A percentile compares a stretch with the other conserved stretches of the same genome.
Evolutionary conservation across 2,329 filamentous ascomycete genomes (phyloP).

Genomic region (Thielaviopsis populi): DNA sequence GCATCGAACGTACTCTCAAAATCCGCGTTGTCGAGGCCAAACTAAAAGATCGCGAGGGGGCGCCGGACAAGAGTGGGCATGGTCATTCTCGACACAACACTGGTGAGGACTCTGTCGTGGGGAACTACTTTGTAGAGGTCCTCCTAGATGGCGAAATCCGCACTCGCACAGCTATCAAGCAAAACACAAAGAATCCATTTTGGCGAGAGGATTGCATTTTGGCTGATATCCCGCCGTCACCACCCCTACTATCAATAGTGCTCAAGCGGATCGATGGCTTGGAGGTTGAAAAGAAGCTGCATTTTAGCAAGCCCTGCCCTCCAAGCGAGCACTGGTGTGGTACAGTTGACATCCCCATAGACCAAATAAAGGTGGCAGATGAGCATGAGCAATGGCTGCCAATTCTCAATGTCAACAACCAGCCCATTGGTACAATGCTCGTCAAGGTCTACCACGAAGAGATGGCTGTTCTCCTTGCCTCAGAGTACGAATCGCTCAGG

Average conservation of each 20-base stretch:
- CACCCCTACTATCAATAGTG: slow-evolving; percentile 55
- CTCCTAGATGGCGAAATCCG: slow-evolving; percentile 66
- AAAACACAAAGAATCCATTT: slow-evolving; percentile 57
- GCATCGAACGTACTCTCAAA: slow-evolving; percentile 45
- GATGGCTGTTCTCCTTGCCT: slow-evolving; percentile 70
- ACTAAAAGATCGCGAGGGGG: slow-evolving; percentile 28
- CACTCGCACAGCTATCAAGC: slow-evolving; percentile 58
- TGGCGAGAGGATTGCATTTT: slow-evolving; percentile 76
- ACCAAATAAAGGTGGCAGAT: slow-evolving; percentile 60
- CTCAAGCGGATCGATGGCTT: slow-evolving; percentile 50
- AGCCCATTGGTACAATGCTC: slow-evolving; percentile 67
- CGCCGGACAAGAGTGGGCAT: slow-evolving; percentile 5
- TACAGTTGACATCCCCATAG: slow-evolving; percentile 66
- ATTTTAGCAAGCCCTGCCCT: slow-evolving; percentile 12
- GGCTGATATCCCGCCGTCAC: slow-evolving; percentile 50
- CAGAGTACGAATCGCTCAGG: slow-evolving; percentile 71
- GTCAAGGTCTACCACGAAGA: slow-evolving; percentile 76
- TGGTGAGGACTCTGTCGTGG: slow-evolving; percentile 32
- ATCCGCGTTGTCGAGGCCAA: slow-evolving; percentile 49
- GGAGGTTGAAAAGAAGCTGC: slow-evolving; percentile 17
- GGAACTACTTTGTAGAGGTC: slow-evolving; percentile 67
- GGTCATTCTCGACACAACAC: slow-evolving; percentile 17
- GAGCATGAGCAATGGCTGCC: slow-evolving; percentile 82
- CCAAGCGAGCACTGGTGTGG: slow-evolving; percentile 45
- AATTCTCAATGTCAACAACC: slow-evolving; percentile 59